A percentile compares a stretch with the other conserved stretches of the same genome.
These are phyloP conservation scores for Ophiostoma angusticollis DNA, from an alignment of 2,329 filamentous ascomycete genomes.

Conservation along the genomic window DNA sequence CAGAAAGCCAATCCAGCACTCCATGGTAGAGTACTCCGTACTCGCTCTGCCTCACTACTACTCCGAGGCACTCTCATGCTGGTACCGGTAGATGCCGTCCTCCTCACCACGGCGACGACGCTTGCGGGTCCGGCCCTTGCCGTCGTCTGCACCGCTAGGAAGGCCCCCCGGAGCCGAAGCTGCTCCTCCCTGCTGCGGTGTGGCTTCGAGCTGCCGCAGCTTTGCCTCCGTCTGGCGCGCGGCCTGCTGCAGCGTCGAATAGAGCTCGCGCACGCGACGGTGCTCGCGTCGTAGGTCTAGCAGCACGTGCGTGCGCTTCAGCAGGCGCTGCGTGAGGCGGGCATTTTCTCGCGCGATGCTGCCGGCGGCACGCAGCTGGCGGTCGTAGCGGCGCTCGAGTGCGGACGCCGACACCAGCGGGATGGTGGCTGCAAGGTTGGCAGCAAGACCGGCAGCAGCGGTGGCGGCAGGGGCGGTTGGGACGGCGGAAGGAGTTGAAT, in stretches of 20 bases:
- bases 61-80: background rate
- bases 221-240: slow-evolving; percentile 5
- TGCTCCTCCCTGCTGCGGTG: background rate
- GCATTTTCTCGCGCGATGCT: slow-evolving; percentile 6
- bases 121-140: background rate
- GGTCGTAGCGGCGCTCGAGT: slow-evolving; percentile 18
- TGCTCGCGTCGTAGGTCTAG: slow-evolving; percentile 5
- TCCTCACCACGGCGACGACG: background rate
- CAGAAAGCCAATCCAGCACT: no score
- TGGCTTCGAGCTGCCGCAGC: background rate
- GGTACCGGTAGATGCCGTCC: background rate
- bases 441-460: background rate
- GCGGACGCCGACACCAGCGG: slow-evolving; percentile 20
- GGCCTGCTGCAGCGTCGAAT: slow-evolving; percentile 3
- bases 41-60: background rate
- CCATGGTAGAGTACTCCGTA: no score
- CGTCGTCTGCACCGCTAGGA: background rate
- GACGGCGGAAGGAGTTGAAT: background rate
- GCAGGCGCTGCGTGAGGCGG: slow-evolving; percentile 1
- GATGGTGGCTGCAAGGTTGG: background rate
- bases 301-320: slow-evolving; percentile 1
- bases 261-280: slow-evolving; percentile 6
- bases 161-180: background rate
- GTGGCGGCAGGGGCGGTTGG: slow-evolving; percentile 11
- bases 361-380: slow-evolving; percentile 6